These are phyloP conservation scores for Lagenaria siceraria DNA, from an alignment of 306 rosid species.

Conservation along the genomic window DNA sequence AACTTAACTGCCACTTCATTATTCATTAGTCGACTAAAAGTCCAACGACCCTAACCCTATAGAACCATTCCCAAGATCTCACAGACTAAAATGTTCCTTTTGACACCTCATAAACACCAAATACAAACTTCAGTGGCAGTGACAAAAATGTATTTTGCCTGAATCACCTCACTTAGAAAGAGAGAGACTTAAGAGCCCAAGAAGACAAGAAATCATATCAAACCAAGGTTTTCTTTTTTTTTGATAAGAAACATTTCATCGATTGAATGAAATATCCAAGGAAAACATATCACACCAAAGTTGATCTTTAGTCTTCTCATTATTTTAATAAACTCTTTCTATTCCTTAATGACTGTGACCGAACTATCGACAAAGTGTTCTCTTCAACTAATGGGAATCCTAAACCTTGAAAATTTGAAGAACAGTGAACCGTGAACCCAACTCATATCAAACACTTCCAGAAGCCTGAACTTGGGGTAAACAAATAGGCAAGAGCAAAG, in stretches of 20 bases:
- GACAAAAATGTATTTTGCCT: no score
- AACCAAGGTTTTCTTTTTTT: background rate
- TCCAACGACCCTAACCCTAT: no score
- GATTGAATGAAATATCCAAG: no score
- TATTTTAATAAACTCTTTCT: background rate
- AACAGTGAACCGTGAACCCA: background rate
- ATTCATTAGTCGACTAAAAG: no score
- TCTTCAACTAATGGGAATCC: background rate
- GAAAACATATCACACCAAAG: background rate
- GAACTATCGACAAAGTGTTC: background rate
- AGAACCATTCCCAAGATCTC: no score
- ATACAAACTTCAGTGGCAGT: no score
- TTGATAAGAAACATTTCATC: no score
- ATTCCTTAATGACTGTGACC: background rate
- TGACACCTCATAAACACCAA: no score
- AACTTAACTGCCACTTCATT: no score
- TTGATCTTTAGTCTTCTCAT: background rate
- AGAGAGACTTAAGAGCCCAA: background rate
- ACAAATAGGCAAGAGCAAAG: background rate
- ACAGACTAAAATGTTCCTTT: no score
- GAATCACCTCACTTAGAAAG: background rate
- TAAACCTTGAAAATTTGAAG: background rate
- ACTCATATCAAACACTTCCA: background rate
- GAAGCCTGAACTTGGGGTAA: background rate
- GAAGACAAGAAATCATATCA: background rate